A percentile compares a stretch with the other conserved stretches of the same genome.
These are phyloP conservation scores for Trichoderma aggressivum DNA, from an alignment of 2,329 filamentous ascomycete genomes.

Conservation along the genomic window DNA sequence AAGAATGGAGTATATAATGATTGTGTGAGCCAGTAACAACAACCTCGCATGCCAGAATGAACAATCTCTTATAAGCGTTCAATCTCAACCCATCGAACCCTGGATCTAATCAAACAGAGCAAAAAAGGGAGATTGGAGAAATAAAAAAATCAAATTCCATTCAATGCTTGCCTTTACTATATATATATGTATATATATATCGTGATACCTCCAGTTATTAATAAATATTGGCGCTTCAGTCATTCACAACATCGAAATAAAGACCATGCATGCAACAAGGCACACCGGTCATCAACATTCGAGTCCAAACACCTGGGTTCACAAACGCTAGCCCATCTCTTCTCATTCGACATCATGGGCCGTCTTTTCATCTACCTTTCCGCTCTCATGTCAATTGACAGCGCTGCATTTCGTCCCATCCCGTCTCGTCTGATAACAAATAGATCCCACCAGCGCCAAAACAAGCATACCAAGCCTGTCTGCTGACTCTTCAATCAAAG, in stretches of 20 bases:
- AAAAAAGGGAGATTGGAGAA: neutral
- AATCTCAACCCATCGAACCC: neutral
- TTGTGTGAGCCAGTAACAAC: neutral
- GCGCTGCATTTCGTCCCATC: slow-evolving; percentile 16
- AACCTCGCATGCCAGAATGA: neutral
- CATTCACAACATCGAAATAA: neutral
- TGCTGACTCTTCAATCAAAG: slow-evolving; percentile 31
- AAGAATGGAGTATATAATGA: neutral
- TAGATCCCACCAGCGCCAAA: slow-evolving; percentile 32
- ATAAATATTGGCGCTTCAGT: neutral
- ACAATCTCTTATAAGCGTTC: neutral
- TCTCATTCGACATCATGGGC: neutral
- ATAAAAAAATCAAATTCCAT: neutral
- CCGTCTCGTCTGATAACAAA: slow-evolving; percentile 18
- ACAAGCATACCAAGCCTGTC: slow-evolving; percentile 31
- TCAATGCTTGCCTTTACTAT: slow-evolving; percentile 8
- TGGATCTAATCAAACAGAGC: neutral
- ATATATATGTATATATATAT: slow-evolving; percentile 8
- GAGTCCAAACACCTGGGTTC: neutral
- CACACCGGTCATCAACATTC: neutral
- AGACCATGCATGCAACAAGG: neutral
- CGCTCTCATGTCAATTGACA: slow-evolving; percentile 1
- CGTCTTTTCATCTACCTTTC: neutral
- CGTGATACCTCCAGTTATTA: slow-evolving; percentile 6
- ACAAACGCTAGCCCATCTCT: neutral